Evolutionary conservation across 805 yeast genomes (phyloP).

Genomic region (Hanseniaspora jakobsenii): DNA sequence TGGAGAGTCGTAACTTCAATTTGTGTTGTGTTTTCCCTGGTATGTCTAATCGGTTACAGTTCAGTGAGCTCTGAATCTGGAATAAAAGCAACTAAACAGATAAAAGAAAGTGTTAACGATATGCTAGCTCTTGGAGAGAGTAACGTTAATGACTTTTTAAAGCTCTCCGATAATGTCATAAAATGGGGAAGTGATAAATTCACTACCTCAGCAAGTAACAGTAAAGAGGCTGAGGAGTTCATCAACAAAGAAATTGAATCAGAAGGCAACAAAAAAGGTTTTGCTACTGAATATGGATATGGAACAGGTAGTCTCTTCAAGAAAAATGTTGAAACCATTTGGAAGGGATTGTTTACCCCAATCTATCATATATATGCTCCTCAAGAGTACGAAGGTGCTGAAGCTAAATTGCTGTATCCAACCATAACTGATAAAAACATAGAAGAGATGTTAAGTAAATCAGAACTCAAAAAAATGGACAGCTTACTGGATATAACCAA

Average conservation of each 20-base stretch:
- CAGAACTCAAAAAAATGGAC: constrained; percentile 1
- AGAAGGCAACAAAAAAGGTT: not conserved
- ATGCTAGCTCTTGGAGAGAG: not conserved
- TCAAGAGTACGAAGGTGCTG: not conserved
- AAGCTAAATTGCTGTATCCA: constrained; percentile 8
- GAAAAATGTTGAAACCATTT: constrained; percentile 13
- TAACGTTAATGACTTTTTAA: not conserved
- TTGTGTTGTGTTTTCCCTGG: no score
- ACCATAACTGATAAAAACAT: constrained; percentile 4
- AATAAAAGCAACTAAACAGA: not conserved
- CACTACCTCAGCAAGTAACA: not conserved
- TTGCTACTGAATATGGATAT: constrained; percentile 7
- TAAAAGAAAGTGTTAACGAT: constrained; percentile 6
- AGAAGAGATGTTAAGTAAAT: not conserved
- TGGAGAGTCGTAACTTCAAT: no score
- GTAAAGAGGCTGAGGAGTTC: not conserved
- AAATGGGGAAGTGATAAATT: constrained; percentile 13
- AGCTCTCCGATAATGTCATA: not conserved
- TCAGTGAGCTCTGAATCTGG: no score
- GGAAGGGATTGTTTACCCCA: constrained; percentile 15
- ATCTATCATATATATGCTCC: constrained; percentile 9
- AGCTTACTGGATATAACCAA: constrained; percentile 7
- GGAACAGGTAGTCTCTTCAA: constrained; percentile 7
- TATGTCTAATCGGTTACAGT: no score
- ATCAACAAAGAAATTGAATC: constrained; percentile 1